phyloP scores from a whole-genome alignment of 805 yeast genomes.

The Metschnikowia baotianmanensis region DNA sequence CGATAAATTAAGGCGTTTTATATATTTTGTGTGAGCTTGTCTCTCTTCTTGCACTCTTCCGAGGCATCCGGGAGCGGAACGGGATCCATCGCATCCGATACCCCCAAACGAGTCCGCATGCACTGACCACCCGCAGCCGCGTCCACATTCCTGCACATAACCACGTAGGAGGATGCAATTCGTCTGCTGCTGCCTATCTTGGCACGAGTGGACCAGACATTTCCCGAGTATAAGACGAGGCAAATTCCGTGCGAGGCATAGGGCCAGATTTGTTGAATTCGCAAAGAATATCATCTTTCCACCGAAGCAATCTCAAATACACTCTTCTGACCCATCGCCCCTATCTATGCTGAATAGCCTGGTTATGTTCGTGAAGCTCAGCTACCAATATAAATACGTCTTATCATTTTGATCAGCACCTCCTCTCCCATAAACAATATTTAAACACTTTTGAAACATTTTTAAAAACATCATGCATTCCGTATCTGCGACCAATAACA shows the following conservation, averaged over 20 bases:
- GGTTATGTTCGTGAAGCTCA: slow-evolving; percentile 22
- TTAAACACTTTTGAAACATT: neutral
- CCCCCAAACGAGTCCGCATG: neutral
- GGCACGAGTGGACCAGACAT: neutral
- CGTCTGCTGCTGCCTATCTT: slow-evolving; percentile 2
- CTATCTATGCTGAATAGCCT: slow-evolving; percentile 12
- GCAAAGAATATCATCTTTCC: too few relatives aligned
- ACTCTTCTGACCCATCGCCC: too few relatives aligned
- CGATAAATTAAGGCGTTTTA: too few relatives aligned
- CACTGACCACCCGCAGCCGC: neutral
- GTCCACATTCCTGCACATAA: neutral
- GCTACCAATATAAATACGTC: slow-evolving; percentile 23
- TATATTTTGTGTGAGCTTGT: too few relatives aligned
- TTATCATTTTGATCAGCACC: slow-evolving; percentile 15
- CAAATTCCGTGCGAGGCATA: neutral
- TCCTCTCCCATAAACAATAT: neutral
- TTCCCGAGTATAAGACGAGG: neutral
- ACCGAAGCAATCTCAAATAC: too few relatives aligned
- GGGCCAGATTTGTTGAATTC: neutral
- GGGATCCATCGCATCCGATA: too few relatives aligned
- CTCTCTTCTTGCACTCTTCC: too few relatives aligned
- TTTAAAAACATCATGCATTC: neutral
- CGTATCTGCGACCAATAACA: neutral
- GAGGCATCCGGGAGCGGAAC: too few relatives aligned
- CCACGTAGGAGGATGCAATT: neutral